phyloP scores from a whole-genome alignment of 495 filamentous ascomycete genomes.

The Penicillium paradoxum region DNA sequence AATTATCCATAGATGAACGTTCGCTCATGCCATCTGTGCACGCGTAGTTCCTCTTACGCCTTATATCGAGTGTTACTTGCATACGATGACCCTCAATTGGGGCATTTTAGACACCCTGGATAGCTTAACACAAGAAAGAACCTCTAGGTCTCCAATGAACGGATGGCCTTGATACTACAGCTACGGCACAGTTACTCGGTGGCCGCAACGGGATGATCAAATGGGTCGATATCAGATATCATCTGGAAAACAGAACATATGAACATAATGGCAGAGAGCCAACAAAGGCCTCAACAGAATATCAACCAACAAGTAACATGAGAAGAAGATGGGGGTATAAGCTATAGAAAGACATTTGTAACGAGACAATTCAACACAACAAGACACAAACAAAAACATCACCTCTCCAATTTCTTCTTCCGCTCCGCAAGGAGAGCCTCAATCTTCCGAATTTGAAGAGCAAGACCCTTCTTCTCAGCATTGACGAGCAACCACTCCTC shows the following conservation, averaged over 20 bases:
- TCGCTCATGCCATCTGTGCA: no score
- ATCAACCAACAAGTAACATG: not conserved
- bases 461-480: conserved; percentile 70
- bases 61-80: no score
- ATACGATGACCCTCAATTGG: no score
- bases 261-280: not conserved
- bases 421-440: conserved; percentile 65
- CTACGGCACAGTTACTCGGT: not conserved
- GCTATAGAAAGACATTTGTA: not conserved
- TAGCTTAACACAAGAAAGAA: no score
- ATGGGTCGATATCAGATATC: not conserved
- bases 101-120: no score
- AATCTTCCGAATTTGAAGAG: conserved; percentile 54
- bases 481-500: conserved; percentile 77
- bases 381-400: conserved; percentile 9
- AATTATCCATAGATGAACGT: no score
- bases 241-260: conserved; percentile 3
- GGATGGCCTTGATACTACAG: no score
- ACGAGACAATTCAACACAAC: conserved; percentile 2
- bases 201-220: not conserved
- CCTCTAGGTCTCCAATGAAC: no score
- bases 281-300: not conserved
- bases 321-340: conserved; percentile 1
- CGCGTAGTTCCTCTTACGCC: no score
- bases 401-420: conserved; percentile 49